Evolutionary conservation across 768 basidiomycete species (phyloP), one percentile per base, ranked within the genome.

Genomic region (Cystobasidium onofrii): DNA sequence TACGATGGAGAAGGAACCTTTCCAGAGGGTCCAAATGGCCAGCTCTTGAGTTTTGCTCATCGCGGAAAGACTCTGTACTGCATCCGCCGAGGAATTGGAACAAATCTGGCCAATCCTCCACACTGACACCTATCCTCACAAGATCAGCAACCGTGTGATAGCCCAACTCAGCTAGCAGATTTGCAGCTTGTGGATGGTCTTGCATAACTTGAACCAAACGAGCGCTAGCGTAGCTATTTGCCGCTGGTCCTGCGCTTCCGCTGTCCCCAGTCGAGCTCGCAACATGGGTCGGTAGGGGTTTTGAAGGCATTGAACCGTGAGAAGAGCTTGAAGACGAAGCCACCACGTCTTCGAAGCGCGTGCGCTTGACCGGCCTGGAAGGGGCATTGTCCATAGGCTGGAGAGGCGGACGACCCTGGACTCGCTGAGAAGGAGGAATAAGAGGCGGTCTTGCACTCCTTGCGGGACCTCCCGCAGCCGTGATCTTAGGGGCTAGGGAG

Each of bases 81-180:
- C 46, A 50, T 50, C 46, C 46, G 20, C 10, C 46, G 13, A 60
- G 33, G 57, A 60, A 64, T 34, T 36, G 23, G 36, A 36, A 36
- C 1, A 64, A 23, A 39, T 64, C 63, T 46, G 34, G 36, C 63
- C 63, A 64, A 39, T 64, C 63, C 39, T 64, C 63, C 34, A 25
- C 25, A 10, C 6, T 13, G 15, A 64, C 63, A 18, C 63, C 63
- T 3, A 64, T 64, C 13, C 43, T 27, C 27, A 6, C 23, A 2
- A 64, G 63, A 27, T 64, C 39, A 13, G 36, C 31, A 13, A 64
- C 63, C 9, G 39, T 34, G 12, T 64, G 63, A 27, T 64, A 64
- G 7, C 63, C 63, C 15, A 20, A 12, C 10, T 27, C 12, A 15
- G 31, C 63, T 10, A 39, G 20, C 6, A 34, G 63, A 41, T 34